A percentile compares a stretch with the other conserved stretches of the same genome.
These are phyloP conservation scores for Heracleum sosnowskyi DNA, from an alignment of 129 eudicot genomes.

Conservation along the genomic window DNA sequence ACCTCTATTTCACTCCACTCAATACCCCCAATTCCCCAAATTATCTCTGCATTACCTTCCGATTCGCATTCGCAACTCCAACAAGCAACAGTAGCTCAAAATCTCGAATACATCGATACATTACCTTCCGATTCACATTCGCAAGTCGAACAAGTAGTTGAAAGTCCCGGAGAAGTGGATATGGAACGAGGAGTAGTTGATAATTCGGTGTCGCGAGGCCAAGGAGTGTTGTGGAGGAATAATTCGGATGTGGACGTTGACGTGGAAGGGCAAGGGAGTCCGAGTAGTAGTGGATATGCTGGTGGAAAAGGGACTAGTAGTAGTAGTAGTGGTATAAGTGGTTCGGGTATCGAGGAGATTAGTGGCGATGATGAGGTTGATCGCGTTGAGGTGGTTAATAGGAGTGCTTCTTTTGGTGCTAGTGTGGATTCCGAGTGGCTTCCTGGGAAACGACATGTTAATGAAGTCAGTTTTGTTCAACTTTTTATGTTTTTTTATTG, in stretches of 20 bases:
- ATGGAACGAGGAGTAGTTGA: not conserved
- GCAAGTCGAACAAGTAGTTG: not conserved
- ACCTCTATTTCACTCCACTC: slow-evolving; percentile 41
- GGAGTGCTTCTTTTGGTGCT: slow-evolving; percentile 24
- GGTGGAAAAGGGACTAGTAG: slow-evolving; percentile 85
- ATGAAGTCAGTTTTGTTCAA: slow-evolving; percentile 42
- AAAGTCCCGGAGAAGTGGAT: slow-evolving; percentile 13
- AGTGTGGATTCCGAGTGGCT: slow-evolving; percentile 40
- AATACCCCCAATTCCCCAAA: not conserved
- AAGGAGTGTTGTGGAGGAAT: slow-evolving; percentile 32
- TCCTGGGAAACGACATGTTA: slow-evolving; percentile 56
- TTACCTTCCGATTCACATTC: not conserved
- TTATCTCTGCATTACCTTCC: not conserved
- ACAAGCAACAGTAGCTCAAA: not conserved
- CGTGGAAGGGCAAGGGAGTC: slow-evolving; percentile 47
- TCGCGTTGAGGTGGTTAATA: slow-evolving; percentile 22
- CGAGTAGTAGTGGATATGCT: slow-evolving; percentile 93
- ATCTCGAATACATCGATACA: not conserved
- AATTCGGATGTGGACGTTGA: slow-evolving; percentile 33
- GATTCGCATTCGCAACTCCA: slow-evolving; percentile 10
- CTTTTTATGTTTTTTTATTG: not conserved
- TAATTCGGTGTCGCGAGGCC: slow-evolving; percentile 19
- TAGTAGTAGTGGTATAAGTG: slow-evolving; percentile 48
- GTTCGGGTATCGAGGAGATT: slow-evolving; percentile 36
- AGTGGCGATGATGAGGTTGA: slow-evolving; percentile 27